Conservation (phyloP, 2,329 filamentous ascomycete genomes). For the Mollisia scopiformis region DNA sequence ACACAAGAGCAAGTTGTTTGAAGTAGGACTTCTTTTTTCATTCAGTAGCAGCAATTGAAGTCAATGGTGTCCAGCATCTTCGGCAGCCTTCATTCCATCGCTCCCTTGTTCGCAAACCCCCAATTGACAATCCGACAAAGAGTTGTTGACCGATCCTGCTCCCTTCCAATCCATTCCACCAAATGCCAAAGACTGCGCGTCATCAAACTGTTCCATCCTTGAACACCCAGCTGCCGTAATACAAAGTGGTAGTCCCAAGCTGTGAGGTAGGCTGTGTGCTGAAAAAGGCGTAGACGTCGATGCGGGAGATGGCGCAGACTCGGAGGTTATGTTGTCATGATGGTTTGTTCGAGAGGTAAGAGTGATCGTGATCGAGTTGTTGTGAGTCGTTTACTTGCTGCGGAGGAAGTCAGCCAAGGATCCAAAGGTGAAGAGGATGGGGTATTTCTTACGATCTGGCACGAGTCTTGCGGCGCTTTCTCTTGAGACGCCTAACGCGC, state of each 20-base stretch:
- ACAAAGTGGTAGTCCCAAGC: conserved; percentile 34
- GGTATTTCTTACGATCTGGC: conserved; percentile 82
- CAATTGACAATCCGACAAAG: conserved; percentile 37
- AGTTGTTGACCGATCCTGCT: conserved; percentile 37
- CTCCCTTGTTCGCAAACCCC: conserved; percentile 36
- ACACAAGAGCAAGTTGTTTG: background rate
- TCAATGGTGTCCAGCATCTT: conserved; percentile 36
- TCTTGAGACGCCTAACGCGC: conserved; percentile 97
- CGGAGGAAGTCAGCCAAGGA: conserved; percentile 24
- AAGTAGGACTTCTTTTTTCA: conserved; percentile 37
- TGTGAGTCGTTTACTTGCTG: conserved; percentile 48
- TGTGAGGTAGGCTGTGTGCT: conserved; percentile 34
- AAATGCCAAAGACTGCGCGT: conserved; percentile 39
- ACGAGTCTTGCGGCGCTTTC: conserved; percentile 99
- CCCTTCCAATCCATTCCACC: conserved; percentile 37
- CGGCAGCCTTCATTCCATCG: conserved; percentile 35
- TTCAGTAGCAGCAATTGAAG: conserved; percentile 32
- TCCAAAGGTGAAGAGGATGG: background rate
- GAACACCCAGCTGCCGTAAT: conserved; percentile 36
- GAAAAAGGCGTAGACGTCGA: conserved; percentile 39
- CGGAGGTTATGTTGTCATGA: conserved; percentile 41
- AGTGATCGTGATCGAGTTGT: conserved; percentile 45
- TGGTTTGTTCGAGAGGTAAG: conserved; percentile 33
- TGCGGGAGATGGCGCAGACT: conserved; percentile 39
- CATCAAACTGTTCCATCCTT: conserved; percentile 38